Percentiles rank a stretch among this genome's conserved stretches.
phyloP scores from a whole-genome alignment of 2,329 filamentous ascomycete genomes.

The Hypoxylon sp. region DNA sequence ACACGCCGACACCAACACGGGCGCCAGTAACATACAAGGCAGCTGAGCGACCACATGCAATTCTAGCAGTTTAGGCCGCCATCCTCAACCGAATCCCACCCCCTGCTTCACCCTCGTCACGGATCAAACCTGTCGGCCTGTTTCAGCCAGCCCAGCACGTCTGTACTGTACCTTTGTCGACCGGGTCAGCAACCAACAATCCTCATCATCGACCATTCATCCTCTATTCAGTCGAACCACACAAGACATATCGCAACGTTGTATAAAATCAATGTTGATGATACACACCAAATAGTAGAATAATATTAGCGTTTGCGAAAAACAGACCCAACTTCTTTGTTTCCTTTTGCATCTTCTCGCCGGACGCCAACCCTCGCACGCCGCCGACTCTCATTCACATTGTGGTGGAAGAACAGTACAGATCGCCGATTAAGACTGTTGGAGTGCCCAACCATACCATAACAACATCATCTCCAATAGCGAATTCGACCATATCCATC shows the following conservation, averaged over 20 bases:
- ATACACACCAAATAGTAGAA: slow-evolving; percentile 11
- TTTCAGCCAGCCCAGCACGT: slow-evolving; percentile 53
- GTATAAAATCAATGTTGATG: slow-evolving; percentile 17
- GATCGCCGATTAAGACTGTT: slow-evolving; percentile 28
- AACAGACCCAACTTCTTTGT: slow-evolving; percentile 25
- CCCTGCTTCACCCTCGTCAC: slow-evolving; percentile 51
- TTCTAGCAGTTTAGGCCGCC: slow-evolving; percentile 26
- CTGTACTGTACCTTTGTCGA: slow-evolving; percentile 43
- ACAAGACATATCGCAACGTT: slow-evolving; percentile 23
- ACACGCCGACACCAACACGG: slow-evolving; percentile 12
- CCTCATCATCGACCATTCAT: slow-evolving; percentile 25
- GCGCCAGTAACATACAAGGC: slow-evolving; percentile 23
- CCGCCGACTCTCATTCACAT: slow-evolving; percentile 21
- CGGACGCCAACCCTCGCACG: slow-evolving; percentile 10
- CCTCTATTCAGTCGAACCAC: slow-evolving; percentile 10
- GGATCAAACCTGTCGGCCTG: slow-evolving; percentile 55
- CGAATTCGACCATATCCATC: slow-evolving; percentile 23
- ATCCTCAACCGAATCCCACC: slow-evolving; percentile 41
- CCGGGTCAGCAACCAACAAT: slow-evolving; percentile 28
- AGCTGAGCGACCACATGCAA: slow-evolving; percentile 32
- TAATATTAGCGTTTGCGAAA: slow-evolving; percentile 27
- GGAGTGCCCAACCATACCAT: slow-evolving; percentile 17
- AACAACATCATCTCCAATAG: slow-evolving; percentile 24
- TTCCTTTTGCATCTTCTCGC: slow-evolving; percentile 10
- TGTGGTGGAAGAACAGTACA: slow-evolving; percentile 16